Base-by-base conservation (phyloP, 2,329 filamentous ascomycete genomes). In the Zasmidium citrigriseum region DNA sequence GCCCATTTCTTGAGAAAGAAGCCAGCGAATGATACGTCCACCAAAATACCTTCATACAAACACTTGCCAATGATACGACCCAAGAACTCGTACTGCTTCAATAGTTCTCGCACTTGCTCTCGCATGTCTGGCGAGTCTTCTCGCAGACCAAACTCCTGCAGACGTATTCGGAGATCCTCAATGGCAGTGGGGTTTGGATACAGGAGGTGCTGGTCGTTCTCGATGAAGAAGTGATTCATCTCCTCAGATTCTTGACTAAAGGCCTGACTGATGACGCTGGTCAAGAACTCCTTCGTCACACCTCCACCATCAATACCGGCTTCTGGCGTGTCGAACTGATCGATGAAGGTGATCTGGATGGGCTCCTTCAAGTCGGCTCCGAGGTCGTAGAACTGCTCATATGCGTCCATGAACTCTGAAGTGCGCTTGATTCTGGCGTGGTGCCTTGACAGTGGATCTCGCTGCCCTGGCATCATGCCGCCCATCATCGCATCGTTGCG, bases 1-100 rank as follows among this genome's bases (percentile, higher is more conserved):
- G 92, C 86, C 95, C 95, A 99, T 73, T 98, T 97, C 59, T 96
- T 84, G 5, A 99, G 83, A 77, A 99, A 99, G 78, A 99, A 99
- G 0, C 90, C 88, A 1, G 93, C 93, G 78, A 99, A 99, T 52
- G 86, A 86, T 59, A 97, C 88, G 74, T 99, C 93, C 48, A 98
- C 88, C 2, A 99, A 82, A 46, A 99, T 98, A 0, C 93, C 93
- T 77, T 99, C 95, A 71, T 99, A 99, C 69, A 99, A 81, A 75
- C 95, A 99, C 73, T 99, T 99, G 11, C 95, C 95, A 23, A 99
- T 88, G 24, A 99, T 85, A 2, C 95, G 89, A 1, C 95, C 95
- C 0, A 98, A 80, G 65, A 99, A 99, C 70, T 98, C 93, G 70
- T 91, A 98, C 14, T 87, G 85, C 61, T 84, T 84, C 4, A 95